Evolutionary conservation across 495 filamentous ascomycete genomes (phyloP).

Genomic region (Xylaria grammica): DNA sequence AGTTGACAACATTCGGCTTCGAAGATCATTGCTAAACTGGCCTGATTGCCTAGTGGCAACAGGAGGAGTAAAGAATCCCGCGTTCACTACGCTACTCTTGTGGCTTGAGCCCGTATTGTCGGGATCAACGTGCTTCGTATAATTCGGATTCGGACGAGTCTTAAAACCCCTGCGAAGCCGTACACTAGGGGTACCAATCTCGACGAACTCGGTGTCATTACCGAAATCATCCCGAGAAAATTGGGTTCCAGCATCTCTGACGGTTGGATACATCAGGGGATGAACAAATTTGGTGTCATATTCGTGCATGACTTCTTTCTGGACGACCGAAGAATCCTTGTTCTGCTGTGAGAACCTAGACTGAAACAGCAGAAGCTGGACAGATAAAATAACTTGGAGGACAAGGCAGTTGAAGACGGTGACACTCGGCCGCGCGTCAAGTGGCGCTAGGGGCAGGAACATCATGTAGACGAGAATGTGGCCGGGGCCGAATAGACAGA

Average conservation of each 20-base stretch:
- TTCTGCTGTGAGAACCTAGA: conserved; percentile 77
- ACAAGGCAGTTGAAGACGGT: conserved; percentile 81
- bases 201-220: conserved; percentile 61
- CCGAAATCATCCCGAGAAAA: conserved; percentile 54
- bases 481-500: conserved; percentile 90
- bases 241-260: conserved; percentile 85
- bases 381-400: conserved; percentile 72
- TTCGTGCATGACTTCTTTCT: conserved; percentile 90
- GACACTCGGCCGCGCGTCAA: conserved; percentile 79
- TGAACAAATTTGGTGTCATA: conserved; percentile 96
- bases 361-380: conserved; percentile 74
- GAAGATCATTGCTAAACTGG: conserved; percentile 27
- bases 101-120: conserved; percentile 49
- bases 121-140: conserved; percentile 77
- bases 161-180: conserved; percentile 81
- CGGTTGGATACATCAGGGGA: conserved; percentile 78
- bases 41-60: conserved; percentile 28
- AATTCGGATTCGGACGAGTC: conserved; percentile 88
- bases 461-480: conserved; percentile 89
- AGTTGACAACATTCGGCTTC: conserved; percentile 25
- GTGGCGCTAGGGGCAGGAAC: conserved; percentile 75
- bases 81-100: conserved; percentile 27
- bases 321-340: conserved; percentile 82
- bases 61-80: conserved; percentile 40
- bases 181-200: conserved; percentile 76